Conservation (phyloP, 768 basidiomycete species). For the Phallus indusiatus region DNA sequence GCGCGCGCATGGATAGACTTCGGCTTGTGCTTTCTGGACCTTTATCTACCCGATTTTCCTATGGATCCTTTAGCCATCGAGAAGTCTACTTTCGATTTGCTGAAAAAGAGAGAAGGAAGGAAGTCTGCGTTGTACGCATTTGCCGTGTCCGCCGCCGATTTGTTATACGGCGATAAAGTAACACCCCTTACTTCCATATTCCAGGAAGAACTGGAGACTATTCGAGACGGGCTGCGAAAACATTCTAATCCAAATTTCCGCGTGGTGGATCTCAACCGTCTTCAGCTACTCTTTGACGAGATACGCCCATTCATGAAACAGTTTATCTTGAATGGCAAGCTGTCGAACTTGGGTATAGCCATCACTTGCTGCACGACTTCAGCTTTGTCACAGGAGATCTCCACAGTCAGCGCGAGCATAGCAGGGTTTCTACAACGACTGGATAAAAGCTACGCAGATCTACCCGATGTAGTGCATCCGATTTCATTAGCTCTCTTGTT, state of each 20-base stretch:
- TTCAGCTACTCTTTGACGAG: constrained; percentile 26
- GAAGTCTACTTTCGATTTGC: constrained; percentile 35
- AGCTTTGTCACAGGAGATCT: constrained; percentile 44
- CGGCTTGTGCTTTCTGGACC: constrained; percentile 48
- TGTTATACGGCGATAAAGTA: constrained; percentile 43
- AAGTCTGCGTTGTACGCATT: constrained; percentile 42
- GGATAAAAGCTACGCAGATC: constrained; percentile 55
- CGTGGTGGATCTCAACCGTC: constrained; percentile 14
- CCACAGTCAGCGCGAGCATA: constrained; percentile 68
- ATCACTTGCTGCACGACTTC: constrained; percentile 12
- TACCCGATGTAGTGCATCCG: constrained; percentile 59
- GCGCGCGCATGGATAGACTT: constrained; percentile 47
- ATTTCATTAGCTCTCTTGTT: constrained; percentile 58
- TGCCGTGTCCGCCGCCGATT: constrained; percentile 44
- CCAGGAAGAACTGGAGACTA: constrained; percentile 18
- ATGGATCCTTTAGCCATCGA: constrained; percentile 77
- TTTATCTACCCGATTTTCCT: constrained; percentile 76
- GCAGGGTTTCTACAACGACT: constrained; percentile 70
- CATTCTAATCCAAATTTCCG: constrained; percentile 10
- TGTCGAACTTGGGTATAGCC: constrained; percentile 35
- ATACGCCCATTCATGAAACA: constrained; percentile 58
- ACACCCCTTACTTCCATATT: constrained; percentile 45
- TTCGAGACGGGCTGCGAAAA: constrained; percentile 3
- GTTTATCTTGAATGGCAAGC: constrained; percentile 37
- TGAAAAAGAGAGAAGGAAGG: constrained; percentile 29